Base-by-base conservation (phyloP, 2,329 filamentous ascomycete genomes). In the Dactylonectria estremocensis region DNA sequence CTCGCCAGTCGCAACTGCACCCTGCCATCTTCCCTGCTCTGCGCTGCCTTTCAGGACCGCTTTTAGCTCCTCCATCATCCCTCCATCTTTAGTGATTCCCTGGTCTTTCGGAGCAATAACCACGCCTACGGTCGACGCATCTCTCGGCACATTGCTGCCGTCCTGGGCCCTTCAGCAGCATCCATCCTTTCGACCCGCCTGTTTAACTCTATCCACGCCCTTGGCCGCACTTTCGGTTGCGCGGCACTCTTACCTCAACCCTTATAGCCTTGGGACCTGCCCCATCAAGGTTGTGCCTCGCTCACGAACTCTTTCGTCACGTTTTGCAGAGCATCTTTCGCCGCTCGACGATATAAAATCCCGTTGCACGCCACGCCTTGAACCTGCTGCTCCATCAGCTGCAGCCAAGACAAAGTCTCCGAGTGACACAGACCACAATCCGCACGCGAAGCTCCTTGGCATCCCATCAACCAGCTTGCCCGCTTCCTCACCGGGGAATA, bases 121-220 rank as follows among this genome's bases (percentile, higher is more conserved):
- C 68, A 70, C 57, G 52, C 59, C 54, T 54, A 50, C 55, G 58
- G 57, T 63, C 46, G 62, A 69, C 61, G 54, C 62, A 69, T 59
- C 68, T 40, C 46, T 72, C 73, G 73, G 74, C 74, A 74, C 56
- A 61, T 70, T 56, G 60, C 64, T 70, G 67, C 73, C 70, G 70
- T 61, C 14, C 11, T 18, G 28, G 53, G 48, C 62, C 55, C 52
- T 28, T 28, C 24, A 28, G 24, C 24, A 28, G 24, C 66, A 56
- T 71, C 43, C 57, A 57, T 68, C 55, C 64, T 48, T 64, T 65
- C 61, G 46, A 53, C 65, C 56, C 52, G 62, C 53, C 62, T 70
- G 60, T 61, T 43, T 64, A 68, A 69, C 57, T 61, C 58, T 24
- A 57, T 66, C 49, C 63, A 31, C 43, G 49, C 57, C 33, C 55